Percentiles rank a stretch among this genome's conserved stretches.
Evolutionary conservation across 2,329 filamentous ascomycete species (phyloP).

Genomic region (Talaromyces albobiverticillius): DNA sequence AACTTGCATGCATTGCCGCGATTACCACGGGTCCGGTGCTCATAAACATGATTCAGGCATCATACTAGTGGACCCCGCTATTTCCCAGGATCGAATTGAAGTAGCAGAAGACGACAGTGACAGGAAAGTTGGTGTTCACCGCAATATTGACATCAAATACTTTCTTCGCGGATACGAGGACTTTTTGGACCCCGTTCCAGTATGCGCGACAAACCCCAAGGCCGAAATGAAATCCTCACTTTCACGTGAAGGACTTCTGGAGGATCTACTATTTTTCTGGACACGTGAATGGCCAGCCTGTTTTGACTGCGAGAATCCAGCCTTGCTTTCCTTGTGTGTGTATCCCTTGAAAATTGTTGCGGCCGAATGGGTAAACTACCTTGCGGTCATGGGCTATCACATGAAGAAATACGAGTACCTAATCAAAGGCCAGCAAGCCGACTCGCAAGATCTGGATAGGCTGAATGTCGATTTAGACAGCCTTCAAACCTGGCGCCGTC

Average conservation of each 20-base stretch:
- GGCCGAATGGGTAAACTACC: background rate
- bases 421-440: background rate
- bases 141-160: background rate
- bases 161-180: conserved; percentile 1
- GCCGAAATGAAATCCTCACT: background rate
- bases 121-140: background rate
- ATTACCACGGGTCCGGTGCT: too few species aligned
- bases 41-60: background rate
- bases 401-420: background rate
- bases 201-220: background rate
- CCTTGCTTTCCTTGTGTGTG: background rate
- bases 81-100: background rate
- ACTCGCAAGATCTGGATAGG: too few species aligned
- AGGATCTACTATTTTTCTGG: background rate
- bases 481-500: background rate
- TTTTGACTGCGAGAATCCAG: background rate
- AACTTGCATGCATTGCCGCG: too few species aligned
- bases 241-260: conserved; percentile 1
- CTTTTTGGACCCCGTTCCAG: background rate
- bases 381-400: background rate
- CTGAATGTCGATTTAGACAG: conserved; percentile 1
- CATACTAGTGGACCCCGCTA: background rate
- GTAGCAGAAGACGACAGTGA: background rate
- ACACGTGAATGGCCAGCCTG: background rate
- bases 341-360: conserved; percentile 5